These are phyloP conservation scores for Fusarium anguioides DNA, from an alignment of 2,329 filamentous ascomycete species.

Conservation along the genomic window DNA sequence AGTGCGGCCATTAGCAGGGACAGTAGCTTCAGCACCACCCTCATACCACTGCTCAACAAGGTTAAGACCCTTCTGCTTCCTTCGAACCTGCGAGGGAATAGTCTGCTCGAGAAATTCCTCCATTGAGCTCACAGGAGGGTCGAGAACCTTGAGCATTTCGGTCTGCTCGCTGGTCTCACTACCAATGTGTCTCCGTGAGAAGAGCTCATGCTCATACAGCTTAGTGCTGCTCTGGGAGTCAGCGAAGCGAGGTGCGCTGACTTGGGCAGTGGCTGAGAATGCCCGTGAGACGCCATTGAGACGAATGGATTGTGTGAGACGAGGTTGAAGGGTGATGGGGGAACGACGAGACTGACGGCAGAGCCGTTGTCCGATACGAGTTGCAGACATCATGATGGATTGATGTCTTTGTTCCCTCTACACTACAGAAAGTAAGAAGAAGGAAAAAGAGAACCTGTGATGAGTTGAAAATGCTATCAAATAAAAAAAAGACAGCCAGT, in stretches of 20 bases:
- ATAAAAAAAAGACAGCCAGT: constrained; percentile 15
- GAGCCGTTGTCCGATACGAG: constrained; percentile 44
- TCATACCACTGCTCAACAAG: constrained; percentile 48
- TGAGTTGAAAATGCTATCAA: constrained; percentile 7
- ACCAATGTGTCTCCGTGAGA: constrained; percentile 87
- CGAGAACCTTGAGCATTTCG: constrained; percentile 82
- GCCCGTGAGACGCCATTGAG: constrained; percentile 23
- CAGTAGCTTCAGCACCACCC: constrained; percentile 32
- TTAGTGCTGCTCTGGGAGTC: constrained; percentile 35
- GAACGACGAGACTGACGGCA: constrained; percentile 41
- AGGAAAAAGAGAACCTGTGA: not conserved
- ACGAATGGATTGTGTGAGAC: constrained; percentile 28
- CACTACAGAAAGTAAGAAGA: not conserved
- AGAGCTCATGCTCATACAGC: constrained; percentile 54
- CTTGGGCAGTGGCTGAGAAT: constrained; percentile 33
- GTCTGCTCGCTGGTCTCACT: constrained; percentile 74
- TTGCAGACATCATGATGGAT: constrained; percentile 41
- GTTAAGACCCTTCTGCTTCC: constrained; percentile 42
- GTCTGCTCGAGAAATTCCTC: constrained; percentile 89
- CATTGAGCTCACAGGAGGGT: constrained; percentile 77
- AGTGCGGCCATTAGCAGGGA: constrained; percentile 41
- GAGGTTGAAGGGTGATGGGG: constrained; percentile 33
- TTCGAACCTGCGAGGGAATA: constrained; percentile 76
- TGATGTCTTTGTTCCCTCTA: constrained; percentile 14
- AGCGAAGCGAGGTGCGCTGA: constrained; percentile 33